phyloP scores from a whole-genome alignment of 1,284 basidiomycete genomes.

The Malassezia yamatoensis region DNA sequence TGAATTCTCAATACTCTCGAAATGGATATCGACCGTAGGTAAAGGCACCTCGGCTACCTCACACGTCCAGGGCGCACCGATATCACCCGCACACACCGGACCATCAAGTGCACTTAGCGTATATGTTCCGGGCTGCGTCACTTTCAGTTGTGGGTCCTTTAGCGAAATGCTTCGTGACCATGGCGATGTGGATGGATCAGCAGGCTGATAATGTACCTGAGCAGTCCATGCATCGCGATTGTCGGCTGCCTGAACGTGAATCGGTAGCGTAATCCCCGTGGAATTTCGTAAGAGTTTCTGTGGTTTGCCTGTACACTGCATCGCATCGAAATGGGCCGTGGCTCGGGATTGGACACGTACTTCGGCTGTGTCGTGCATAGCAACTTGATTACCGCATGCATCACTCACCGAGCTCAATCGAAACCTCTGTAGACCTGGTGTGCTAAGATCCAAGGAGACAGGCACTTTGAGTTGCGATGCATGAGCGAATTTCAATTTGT shows the following conservation, averaged over 20 bases:
- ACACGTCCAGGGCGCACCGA: conserved; percentile 38
- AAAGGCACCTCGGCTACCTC: conserved; percentile 52
- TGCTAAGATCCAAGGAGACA: conserved; percentile 28
- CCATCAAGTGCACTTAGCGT: conserved; percentile 64
- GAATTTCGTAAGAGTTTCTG: conserved; percentile 59
- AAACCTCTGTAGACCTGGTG: conserved; percentile 31
- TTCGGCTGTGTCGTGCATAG: not conserved
- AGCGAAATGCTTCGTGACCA: conserved; percentile 20
- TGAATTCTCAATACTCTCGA: conserved; percentile 69
- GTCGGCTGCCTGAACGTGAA: conserved; percentile 22
- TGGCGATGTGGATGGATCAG: conserved; percentile 8
- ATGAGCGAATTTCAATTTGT: not conserved
- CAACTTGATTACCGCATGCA: conserved; percentile 37
- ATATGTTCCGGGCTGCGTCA: conserved; percentile 66
- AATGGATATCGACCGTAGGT: conserved; percentile 72
- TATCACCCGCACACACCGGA: conserved; percentile 54
- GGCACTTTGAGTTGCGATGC: conserved; percentile 27
- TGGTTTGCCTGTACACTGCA: conserved; percentile 61
- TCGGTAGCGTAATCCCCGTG: conserved; percentile 19
- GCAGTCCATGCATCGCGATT: conserved; percentile 21
- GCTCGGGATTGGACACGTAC: conserved; percentile 69
- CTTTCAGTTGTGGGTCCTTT: conserved; percentile 11
- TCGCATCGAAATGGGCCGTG: conserved; percentile 60
- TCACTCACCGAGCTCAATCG: conserved; percentile 33
- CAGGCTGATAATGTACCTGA: conserved; percentile 21